These are phyloP conservation scores for Candida odintsovae DNA, from an alignment of 805 yeast genomes.

Conservation along the genomic window DNA sequence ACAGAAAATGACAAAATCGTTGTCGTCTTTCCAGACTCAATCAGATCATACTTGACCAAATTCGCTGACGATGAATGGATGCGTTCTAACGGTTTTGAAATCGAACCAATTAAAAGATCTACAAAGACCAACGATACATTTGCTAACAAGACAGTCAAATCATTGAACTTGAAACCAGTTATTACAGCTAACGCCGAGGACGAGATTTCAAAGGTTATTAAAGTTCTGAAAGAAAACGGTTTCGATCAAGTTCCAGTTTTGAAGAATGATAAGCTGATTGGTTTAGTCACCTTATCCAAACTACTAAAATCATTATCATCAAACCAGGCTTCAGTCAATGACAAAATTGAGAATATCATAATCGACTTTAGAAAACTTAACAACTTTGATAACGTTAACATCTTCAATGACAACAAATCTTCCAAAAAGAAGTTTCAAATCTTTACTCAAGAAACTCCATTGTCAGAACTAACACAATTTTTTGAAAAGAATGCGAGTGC, in stretches of 20 bases:
- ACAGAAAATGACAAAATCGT: slow-evolving; percentile 72
- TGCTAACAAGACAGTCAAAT: slow-evolving; percentile 55
- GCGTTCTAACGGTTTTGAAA: slow-evolving; percentile 62
- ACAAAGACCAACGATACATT: slow-evolving; percentile 35
- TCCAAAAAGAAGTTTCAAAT: slow-evolving; percentile 62
- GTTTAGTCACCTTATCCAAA: slow-evolving; percentile 71
- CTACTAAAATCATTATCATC: slow-evolving; percentile 62
- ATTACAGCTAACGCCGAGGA: slow-evolving; percentile 62
- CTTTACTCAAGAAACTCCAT: slow-evolving; percentile 59
- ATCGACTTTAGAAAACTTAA: slow-evolving; percentile 71
- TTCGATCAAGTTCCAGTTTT: slow-evolving; percentile 85
- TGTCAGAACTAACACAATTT: slow-evolving; percentile 65
- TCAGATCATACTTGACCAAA: slow-evolving; percentile 81
- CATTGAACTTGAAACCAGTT: slow-evolving; percentile 72
- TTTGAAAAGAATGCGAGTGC: slow-evolving; percentile 85
- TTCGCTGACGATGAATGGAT: slow-evolving; percentile 92
- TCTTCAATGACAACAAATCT: slow-evolving; percentile 55
- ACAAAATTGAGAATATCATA: slow-evolving; percentile 53
- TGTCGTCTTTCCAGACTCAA: slow-evolving; percentile 79
- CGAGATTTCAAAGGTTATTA: slow-evolving; percentile 58
- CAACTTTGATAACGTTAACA: slow-evolving; percentile 51
- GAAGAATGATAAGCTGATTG: slow-evolving; percentile 49
- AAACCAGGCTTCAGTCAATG: slow-evolving; percentile 48
- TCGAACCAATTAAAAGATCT: slow-evolving; percentile 44
- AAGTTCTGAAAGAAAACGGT: slow-evolving; percentile 65